Conservation (phyloP, 352 stramenopile species). For the Lagenidium giganteum region DNA sequence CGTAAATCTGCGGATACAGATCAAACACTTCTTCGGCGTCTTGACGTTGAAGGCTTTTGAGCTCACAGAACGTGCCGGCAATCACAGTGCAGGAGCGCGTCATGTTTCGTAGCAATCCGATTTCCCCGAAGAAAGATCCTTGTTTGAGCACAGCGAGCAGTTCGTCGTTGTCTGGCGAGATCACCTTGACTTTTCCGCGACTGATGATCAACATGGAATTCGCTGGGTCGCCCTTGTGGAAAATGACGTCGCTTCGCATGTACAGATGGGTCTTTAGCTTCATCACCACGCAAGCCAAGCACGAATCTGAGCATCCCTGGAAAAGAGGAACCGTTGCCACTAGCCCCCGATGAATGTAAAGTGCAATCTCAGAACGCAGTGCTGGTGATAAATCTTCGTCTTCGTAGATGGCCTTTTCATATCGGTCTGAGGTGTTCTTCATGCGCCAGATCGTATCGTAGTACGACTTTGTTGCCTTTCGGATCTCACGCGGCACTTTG, state of each 20-base stretch:
- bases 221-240: slow-evolving; percentile 42
- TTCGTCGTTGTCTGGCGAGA: slow-evolving; percentile 38
- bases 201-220: slow-evolving; percentile 62
- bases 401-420: slow-evolving; percentile 56
- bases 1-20: slow-evolving; percentile 43
- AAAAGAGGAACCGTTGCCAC: slow-evolving; percentile 51
- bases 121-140: slow-evolving; percentile 55
- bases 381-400: slow-evolving; percentile 48
- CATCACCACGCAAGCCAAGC: slow-evolving; percentile 44
- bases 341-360: slow-evolving; percentile 52
- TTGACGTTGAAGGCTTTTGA: slow-evolving; percentile 40
- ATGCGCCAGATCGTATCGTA: slow-evolving; percentile 59
- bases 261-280: slow-evolving; percentile 46
- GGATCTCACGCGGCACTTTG: slow-evolving; percentile 37
- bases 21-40: slow-evolving; percentile 53
- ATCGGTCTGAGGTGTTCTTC: slow-evolving; percentile 57
- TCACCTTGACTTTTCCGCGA: slow-evolving; percentile 52
- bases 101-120: slow-evolving; percentile 42
- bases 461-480: slow-evolving; percentile 37
- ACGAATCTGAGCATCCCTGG: slow-evolving; percentile 44
- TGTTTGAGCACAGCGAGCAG: slow-evolving; percentile 48
- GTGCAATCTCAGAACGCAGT: slow-evolving; percentile 43
- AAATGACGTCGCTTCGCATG: slow-evolving; percentile 47
- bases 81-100: slow-evolving; percentile 48
- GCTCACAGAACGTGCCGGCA: slow-evolving; percentile 48